Base-by-base conservation (phyloP, 768 basidiomycete species). In the Pleurotus ostreatus region DNA sequence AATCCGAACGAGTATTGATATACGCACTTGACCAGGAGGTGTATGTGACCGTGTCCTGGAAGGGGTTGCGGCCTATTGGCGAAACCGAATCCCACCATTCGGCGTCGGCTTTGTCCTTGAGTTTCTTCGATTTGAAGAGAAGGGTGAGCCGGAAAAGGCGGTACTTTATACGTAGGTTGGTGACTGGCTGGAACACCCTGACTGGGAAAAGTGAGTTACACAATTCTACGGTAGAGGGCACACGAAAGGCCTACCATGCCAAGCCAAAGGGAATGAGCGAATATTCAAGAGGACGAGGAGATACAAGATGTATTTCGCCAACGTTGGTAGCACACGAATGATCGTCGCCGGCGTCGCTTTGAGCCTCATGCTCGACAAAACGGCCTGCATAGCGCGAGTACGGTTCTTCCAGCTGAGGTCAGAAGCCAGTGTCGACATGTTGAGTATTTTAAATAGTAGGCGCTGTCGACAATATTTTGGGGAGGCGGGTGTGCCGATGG, bases 231-330 rank as follows among this genome's bases (percentile, higher is more conserved):
- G 30, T 11, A 9, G 53, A 16, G 61, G 52, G 26, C n/a, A 16
- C 37, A 38, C 11, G 20, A 57, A 20, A 48, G 20, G 20, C 20
- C 20, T 20, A 89, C 88, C 61, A 62, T 89, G 88, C 87, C 88
- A 90, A 25, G 73, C 73, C 18, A 86, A 63, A 1, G 88, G 88
- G 65, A 81, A 78, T 12, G 85, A 86, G 16, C 82, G 79, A 15
- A 71, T 57, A 57, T 89, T 88, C 16, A 83, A 40, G n/a, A 88
- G 63, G 47, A 89, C 69, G 0, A 89, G 55, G 16, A 84, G 34
- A 40, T 64, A 60, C n/a, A 78, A 53, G 39, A 81, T 49, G 59
- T 71, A 74, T 66, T 81, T 85, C 2, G 61, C 57, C 3, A 64
- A 38, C 3, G 59, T 59, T 5, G 51, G 51, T 11, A 53, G 51